Conservation (phyloP, 1,284 basidiomycete genomes). For the Malassezia sp. region DNA sequence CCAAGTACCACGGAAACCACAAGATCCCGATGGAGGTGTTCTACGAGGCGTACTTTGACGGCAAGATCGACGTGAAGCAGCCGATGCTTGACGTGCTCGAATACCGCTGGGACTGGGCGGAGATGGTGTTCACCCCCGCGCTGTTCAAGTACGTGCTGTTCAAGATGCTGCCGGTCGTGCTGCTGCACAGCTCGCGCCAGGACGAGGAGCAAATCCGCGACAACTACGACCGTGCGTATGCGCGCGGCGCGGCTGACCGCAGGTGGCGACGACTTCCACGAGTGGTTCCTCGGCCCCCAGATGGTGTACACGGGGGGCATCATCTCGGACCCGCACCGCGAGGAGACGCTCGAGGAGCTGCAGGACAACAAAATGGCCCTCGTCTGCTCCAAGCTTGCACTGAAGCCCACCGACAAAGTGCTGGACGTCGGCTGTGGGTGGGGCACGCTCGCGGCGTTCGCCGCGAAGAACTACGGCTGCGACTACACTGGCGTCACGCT, state of each 20-base stretch:
- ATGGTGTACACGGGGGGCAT: slow-evolving; percentile 97
- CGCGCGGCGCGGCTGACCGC: too few species aligned
- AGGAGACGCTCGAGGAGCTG: slow-evolving; percentile 83
- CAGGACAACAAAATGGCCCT: slow-evolving; percentile 96
- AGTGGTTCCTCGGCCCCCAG: slow-evolving; percentile 83
- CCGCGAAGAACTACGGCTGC: slow-evolving; percentile 90
- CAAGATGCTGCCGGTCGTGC: slow-evolving; percentile 78
- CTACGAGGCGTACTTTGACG: slow-evolving; percentile 94
- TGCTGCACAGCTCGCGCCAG: slow-evolving; percentile 76
- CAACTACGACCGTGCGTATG: slow-evolving; percentile 96
- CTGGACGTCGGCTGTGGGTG: slow-evolving; percentile 95
- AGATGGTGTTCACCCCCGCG: slow-evolving; percentile 68
- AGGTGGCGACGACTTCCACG: slow-evolving; percentile 48
- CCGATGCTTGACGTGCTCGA: slow-evolving; percentile 89
- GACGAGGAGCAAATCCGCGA: slow-evolving; percentile 92
- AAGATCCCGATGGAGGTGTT: slow-evolving; percentile 97
- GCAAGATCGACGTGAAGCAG: slow-evolving; percentile 89
- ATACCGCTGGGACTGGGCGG: slow-evolving; percentile 87
- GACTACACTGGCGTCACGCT: slow-evolving; percentile 93
- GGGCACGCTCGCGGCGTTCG: slow-evolving; percentile 89
- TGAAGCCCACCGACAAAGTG: slow-evolving; percentile 69
- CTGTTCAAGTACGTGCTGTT: slow-evolving; percentile 90
- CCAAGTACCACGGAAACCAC: slow-evolving; percentile 61
- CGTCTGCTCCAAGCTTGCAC: slow-evolving; percentile 85
- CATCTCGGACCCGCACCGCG: slow-evolving; percentile 60